Base-by-base conservation (phyloP, 139 green algal genomes). In the Parachlorella kessleri region DNA sequence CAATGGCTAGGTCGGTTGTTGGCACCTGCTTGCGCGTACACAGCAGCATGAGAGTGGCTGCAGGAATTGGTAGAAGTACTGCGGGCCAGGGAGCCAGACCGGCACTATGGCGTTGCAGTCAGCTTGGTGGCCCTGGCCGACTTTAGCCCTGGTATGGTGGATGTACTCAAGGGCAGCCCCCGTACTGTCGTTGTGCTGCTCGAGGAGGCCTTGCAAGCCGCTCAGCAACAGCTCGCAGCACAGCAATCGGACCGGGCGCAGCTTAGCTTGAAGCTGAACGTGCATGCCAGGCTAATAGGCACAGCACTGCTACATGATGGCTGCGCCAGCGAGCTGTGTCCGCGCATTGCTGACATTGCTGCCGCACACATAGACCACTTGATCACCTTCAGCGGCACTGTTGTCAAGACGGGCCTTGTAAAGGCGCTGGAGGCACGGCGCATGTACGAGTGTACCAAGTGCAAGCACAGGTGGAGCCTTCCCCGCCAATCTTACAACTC, bases 341-440 rank as follows among this genome's bases (percentile, higher is more conserved):
- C 89, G 3, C 40, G 53, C 10, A 79, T 93, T 26, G 79, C 76
- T 23, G 67, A 40, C 26, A 73, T 97, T 8, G 80, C 87, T 18
- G 83, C 85, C 6, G 54, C 37, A 1, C 88, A 97, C 72, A 75
- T 91, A 14, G 83, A 82, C 37, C 79, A 74, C 55, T 84, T 98
- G 8, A 39, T 98, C 18, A 89, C 78, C 6, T 67, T 98, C 1
- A 42, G 6, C 0, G 94, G 94, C 14, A 98, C 93, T 0, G 85
- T 97, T 7, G 84, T 94, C 14, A 89, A 92, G 4, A 83, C 86
- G 6, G 93, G 91, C 1, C 37, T 80, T 0, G 81, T 98, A 6
- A 89, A 94, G 54, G 91, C 94, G 84, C 83, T 96, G 71, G 91
- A 98, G 78, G 78, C 70, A 21, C 76, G 81, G 65, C 81, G 88